phyloP scores from a whole-genome alignment of 768 basidiomycete genomes.

The Leucocoprinus leucothites region DNA sequence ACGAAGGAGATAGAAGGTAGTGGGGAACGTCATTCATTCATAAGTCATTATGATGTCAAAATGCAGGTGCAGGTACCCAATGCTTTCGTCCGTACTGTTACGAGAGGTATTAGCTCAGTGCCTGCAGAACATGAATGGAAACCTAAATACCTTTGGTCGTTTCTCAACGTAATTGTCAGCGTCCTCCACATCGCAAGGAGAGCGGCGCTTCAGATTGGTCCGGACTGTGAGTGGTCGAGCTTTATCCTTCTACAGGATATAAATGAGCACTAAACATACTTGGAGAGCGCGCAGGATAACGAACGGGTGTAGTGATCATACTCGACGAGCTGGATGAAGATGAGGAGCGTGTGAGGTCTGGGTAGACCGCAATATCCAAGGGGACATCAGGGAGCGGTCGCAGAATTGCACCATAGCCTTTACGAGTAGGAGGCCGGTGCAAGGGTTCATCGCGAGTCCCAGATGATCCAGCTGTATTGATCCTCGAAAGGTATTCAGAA shows the following conservation, averaged over 20 bases:
- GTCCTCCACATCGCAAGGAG: constrained; percentile 18
- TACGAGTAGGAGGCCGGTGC: neutral
- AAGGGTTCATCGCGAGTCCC: neutral
- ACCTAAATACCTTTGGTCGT: constrained; percentile 32
- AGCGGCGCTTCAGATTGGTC: constrained; percentile 34
- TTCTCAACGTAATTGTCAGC: constrained; percentile 26
- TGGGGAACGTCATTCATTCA: neutral
- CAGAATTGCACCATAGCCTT: neutral
- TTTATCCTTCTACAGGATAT: constrained; percentile 10
- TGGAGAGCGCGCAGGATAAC: constrained; percentile 13
- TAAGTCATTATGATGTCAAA: neutral
- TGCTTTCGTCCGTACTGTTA: constrained; percentile 18
- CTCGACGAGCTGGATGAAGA: neutral
- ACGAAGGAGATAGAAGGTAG: neutral
- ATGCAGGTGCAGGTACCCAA: constrained; percentile 7
- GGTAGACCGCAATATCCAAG: neutral
- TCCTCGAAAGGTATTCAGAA: neutral
- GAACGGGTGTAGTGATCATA: neutral
- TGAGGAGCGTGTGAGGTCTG: neutral
- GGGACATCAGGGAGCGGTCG: neutral
- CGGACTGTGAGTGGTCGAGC: constrained; percentile 23
- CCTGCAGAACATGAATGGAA: neutral
- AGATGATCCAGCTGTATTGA: neutral
- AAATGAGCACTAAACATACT: neutral
- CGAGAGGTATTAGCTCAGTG: neutral